Percentiles rank a stretch among this genome's conserved stretches.
Conservation (phyloP, 1,139 yeast genomes). For the Saccharomyces pastorianus region DNA sequence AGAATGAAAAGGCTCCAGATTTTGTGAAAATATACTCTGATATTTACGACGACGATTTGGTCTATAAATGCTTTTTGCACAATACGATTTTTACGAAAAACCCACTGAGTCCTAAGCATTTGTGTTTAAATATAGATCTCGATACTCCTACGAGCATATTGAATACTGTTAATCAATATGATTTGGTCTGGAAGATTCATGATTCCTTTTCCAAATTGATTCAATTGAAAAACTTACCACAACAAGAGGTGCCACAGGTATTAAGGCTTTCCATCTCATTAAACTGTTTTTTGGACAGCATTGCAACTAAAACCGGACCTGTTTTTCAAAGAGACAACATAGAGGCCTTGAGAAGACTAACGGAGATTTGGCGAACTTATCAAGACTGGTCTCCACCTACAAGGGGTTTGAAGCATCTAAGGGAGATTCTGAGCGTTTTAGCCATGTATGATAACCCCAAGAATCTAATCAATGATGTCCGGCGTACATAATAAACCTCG, state of each 20-base stretch:
- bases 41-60: constrained; percentile 25
- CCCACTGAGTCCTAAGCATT: constrained; percentile 18
- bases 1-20: constrained; percentile 19
- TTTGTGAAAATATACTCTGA: constrained; percentile 18
- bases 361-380: constrained; percentile 25
- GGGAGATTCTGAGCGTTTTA: constrained; percentile 27
- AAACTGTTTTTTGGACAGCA: constrained; percentile 13
- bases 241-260: constrained; percentile 11
- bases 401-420: constrained; percentile 26
- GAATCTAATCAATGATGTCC: constrained; percentile 21
- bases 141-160: constrained; percentile 25
- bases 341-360: constrained; percentile 21
- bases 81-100: constrained; percentile 24
- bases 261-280: constrained; percentile 18
- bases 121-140: constrained; percentile 15
- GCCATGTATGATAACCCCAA: constrained; percentile 23
- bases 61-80: constrained; percentile 24
- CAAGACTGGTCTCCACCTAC: constrained; percentile 31
- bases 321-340: constrained; percentile 17
- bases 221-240: constrained; percentile 24
- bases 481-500: constrained; percentile 8
- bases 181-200: constrained; percentile 32
- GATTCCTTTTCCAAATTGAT: constrained; percentile 26
- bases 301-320: constrained; percentile 9
- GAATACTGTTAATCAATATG: constrained; percentile 28